phyloP scores from a whole-genome alignment of 2,329 filamentous ascomycete species.

The Aureobasidium sp. region DNA sequence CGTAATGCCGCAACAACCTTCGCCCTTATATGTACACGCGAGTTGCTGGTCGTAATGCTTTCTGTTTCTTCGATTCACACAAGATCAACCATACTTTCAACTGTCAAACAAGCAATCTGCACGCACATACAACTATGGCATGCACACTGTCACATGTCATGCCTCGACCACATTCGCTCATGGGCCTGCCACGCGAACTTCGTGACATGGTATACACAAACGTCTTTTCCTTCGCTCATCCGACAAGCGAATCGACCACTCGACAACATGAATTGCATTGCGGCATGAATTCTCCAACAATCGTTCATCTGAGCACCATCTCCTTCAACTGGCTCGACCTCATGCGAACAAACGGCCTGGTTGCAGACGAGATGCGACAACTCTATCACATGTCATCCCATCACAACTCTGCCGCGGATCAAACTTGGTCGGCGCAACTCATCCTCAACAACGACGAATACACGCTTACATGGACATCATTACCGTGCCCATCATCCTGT shows the following conservation, averaged over 20 bases:
- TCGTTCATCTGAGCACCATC: background rate
- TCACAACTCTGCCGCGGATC: background rate
- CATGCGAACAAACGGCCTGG: background rate
- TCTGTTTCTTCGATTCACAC: background rate
- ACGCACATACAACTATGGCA: background rate
- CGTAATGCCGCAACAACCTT: background rate
- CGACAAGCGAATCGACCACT: background rate
- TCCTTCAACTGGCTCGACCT: conserved; percentile 2
- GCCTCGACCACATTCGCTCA: background rate
- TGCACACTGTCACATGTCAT: background rate
- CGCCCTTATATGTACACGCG: background rate
- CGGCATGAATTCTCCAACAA: background rate
- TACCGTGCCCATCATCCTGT: background rate
- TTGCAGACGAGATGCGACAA: conserved; percentile 8
- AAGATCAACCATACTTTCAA: background rate
- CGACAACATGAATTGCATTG: background rate
- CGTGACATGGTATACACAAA: conserved; percentile 3
- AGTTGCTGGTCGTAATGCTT: background rate
- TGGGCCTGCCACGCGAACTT: background rate
- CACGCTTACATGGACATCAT: background rate
- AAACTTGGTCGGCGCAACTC: background rate
- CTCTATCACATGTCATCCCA: background rate
- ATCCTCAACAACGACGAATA: background rate
- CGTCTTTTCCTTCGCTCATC: background rate
- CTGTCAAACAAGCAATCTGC: background rate